Evolutionary conservation across 177 flowering plant genomes (phyloP), one percentile per base, ranked within the genome.

Genomic region (Vitis hybrid): DNA sequence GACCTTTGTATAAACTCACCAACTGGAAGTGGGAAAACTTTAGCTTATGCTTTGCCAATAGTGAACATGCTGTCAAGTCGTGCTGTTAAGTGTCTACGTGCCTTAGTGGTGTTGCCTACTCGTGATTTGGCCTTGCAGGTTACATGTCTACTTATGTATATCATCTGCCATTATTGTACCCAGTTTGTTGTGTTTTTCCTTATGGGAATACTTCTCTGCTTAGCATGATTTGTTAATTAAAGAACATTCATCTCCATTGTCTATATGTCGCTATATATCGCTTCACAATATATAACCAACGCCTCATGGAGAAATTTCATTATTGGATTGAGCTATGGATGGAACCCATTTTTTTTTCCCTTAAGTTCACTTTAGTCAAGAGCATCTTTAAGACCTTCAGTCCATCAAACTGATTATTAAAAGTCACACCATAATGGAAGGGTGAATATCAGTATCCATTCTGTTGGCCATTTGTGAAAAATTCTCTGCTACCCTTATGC

Each of bases 121-220:
- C 97, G 97, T 74, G 97, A 91, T 80, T 83, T 94, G 54, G 98
- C 98, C 13, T 71, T 85, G 76, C 98, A 94, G 98, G 97, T 90
- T 70, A 26, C n/a, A 2, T 39, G 4, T 9, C 16, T 10, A 16
- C 34, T 18, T 13, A 50, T 14, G 45, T 45, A 54, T 39, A 2
- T 62, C 34, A 18, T n/a, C 39, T 7, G 13, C 7, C 0, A 2
- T 12, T 29, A 2, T 19, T 13, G 45, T 50, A 5, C 19, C 34
- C 15, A 20, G 11, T 39, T 58, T 49, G 16, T 53, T 53, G 56
- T 13, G 56, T 14, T 61, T 49, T 13, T 49, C 12, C 6, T 57
- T 57, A 57, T 61, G 64, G 48, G 15, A 13, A 1, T 39, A 5
- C 15, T 22, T 59, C 14, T 7, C 29, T 26, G 62, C 2, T 1